Evolutionary conservation across 2,329 filamentous ascomycete species (phyloP).

Genomic region (Aphanocladium album): DNA sequence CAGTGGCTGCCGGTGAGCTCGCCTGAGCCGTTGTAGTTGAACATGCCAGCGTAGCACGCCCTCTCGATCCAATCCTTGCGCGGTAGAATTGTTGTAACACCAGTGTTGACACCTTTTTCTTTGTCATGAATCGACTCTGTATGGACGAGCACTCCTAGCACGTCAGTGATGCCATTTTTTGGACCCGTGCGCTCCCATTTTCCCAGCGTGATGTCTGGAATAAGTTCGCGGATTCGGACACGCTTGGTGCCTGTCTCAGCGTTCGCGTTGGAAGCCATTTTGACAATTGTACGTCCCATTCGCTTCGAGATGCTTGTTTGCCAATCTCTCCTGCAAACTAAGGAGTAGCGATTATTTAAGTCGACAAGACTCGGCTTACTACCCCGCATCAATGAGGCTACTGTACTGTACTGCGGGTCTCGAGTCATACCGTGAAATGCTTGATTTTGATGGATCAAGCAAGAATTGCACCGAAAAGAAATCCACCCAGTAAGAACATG

Average conservation of each 20-base stretch:
- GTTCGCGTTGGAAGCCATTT: background rate
- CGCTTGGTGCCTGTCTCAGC: background rate
- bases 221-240: conserved; percentile 32
- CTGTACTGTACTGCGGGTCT: background rate
- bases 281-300: background rate
- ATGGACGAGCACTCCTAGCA: conserved; percentile 38
- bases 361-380: background rate
- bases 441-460: no score
- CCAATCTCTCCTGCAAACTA: background rate
- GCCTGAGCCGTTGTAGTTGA: conserved; percentile 55
- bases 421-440: background rate
- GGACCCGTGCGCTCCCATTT: conserved; percentile 33
- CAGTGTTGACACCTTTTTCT: conserved; percentile 35
- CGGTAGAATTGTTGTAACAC: conserved; percentile 41
- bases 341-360: background rate
- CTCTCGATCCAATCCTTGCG: conserved; percentile 35
- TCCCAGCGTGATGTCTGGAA: conserved; percentile 37
- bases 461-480: no score
- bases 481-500: no score
- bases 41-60: conserved; percentile 40
- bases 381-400: background rate
- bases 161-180: conserved; percentile 42
- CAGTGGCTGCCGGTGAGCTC: conserved; percentile 54
- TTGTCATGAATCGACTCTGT: conserved; percentile 33
- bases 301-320: background rate